Evolutionary conservation across 108 stramenopile species (phyloP).

Genomic region (Fragilariopsis cylindrus): DNA sequence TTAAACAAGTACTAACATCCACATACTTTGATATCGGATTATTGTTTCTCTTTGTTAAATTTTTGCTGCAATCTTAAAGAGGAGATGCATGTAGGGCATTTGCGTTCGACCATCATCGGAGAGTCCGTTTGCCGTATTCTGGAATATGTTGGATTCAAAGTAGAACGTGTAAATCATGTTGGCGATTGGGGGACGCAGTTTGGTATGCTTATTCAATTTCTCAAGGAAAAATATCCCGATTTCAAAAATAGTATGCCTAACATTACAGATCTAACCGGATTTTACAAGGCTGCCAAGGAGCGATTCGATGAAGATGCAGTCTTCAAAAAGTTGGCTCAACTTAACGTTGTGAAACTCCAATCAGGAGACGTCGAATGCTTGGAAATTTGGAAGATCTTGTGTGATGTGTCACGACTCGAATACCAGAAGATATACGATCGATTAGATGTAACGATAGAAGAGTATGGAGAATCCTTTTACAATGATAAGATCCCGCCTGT

Average conservation of each 20-base stretch:
- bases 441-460: constrained; percentile 89
- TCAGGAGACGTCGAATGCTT: constrained; percentile 91
- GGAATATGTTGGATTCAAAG: constrained; percentile 90
- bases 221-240: constrained; percentile 94
- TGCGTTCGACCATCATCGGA: constrained; percentile 98
- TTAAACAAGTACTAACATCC: background rate
- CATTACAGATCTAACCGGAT: constrained; percentile 94
- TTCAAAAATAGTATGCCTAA: constrained; percentile 58
- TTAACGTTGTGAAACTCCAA: constrained; percentile 96
- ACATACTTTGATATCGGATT: background rate
- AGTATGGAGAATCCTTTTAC: constrained; percentile 99
- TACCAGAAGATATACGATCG: constrained; percentile 98
- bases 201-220: constrained; percentile 98
- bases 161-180: constrained; percentile 96
- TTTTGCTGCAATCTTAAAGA: constrained; percentile 26
- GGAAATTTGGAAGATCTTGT: constrained; percentile 92
- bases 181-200: constrained; percentile 99
- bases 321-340: constrained; percentile 92
- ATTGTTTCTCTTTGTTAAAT: background rate
- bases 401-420: constrained; percentile 92
- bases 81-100: constrained; percentile 99
- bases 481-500: constrained; percentile 95
- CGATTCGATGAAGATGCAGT: constrained; percentile 92
- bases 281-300: constrained; percentile 97
- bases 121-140: constrained; percentile 95